These are phyloP conservation scores for Monilinia vaccinii-corymbosi DNA, from an alignment of 2,329 filamentous ascomycete species.

Conservation along the genomic window DNA sequence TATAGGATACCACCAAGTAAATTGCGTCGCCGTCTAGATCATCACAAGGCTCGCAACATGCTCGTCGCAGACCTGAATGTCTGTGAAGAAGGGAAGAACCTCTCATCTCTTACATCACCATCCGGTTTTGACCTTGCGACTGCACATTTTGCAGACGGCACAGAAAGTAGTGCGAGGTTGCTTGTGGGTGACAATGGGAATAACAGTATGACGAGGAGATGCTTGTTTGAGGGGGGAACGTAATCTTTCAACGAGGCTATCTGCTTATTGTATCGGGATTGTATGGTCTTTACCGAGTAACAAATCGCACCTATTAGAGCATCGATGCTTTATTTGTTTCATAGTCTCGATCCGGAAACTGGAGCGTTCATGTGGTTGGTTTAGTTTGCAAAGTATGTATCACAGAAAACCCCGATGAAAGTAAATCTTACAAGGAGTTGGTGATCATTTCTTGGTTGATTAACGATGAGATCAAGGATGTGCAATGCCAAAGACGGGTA, in stretches of 20 bases:
- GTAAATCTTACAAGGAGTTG: constrained; percentile 35
- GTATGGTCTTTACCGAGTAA: constrained; percentile 32
- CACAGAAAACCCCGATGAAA: constrained; percentile 30
- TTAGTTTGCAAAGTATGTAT: constrained; percentile 36
- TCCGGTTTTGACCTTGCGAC: constrained; percentile 12
- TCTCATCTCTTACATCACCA: constrained; percentile 29
- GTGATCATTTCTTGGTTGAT: constrained; percentile 40
- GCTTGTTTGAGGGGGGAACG: constrained; percentile 25
- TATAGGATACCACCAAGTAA: constrained; percentile 34
- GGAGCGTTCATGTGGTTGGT: constrained; percentile 45
- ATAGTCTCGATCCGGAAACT: constrained; percentile 42
- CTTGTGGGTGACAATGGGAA: constrained; percentile 35
- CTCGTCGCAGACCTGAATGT: constrained; percentile 21
- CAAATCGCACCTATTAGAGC: constrained; percentile 34
- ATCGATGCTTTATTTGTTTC: constrained; percentile 47
- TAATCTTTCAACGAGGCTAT: constrained; percentile 30
- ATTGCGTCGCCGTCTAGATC: constrained; percentile 31
- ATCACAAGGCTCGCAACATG: constrained; percentile 22
- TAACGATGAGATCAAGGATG: constrained; percentile 25
- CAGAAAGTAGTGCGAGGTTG: constrained; percentile 26
- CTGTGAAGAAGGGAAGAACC: constrained; percentile 41
- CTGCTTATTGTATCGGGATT: constrained; percentile 33
- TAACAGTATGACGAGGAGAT: constrained; percentile 26
- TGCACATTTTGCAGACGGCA: constrained; percentile 31
- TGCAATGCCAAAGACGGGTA: constrained; percentile 28